Base-by-base conservation (phyloP, 2,329 filamentous ascomycete species). In the Aspergillus puulaauensis region DNA sequence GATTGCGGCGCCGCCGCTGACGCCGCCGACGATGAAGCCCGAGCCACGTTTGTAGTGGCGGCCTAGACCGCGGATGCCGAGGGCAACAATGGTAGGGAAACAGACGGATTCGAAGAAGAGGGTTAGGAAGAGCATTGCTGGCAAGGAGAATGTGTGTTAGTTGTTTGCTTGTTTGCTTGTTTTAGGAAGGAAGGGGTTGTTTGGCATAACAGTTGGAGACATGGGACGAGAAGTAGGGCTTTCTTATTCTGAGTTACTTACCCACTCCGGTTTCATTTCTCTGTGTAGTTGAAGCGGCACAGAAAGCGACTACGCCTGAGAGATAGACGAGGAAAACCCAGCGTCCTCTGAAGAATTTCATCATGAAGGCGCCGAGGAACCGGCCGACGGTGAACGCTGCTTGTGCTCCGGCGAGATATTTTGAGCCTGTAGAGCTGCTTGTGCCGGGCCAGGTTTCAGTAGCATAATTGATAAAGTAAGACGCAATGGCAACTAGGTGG, bases 41-140 rank as follows among this genome's bases (percentile, higher is more conserved):
- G 86, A 87, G 1, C 90, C 90, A 59, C 89, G 83, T 79, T 93
- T 92, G 37, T 87, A 90, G 75, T 93, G 87, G 17, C 86, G 83
- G 6, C 90, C 90, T 1, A 92, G 80, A 2, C 89, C 89, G 21
- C 90, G 85, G 58, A 96, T 86, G 3, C 89, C 90, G 12, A 95
- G 82, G 3, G 90, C 86, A 64, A 92, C 91, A 59, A 95, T 87
- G 2, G 93, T 86, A 0, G 92, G 91, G 80, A 90, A 96, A 65
- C 91, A 85, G 52, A 91, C 90, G 0, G 88, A 90, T 72, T 93
- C 90, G 68, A 90, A 91, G 73, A 96, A 91, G 63, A 91, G 87
- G 62, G 90, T 89, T 27, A 93, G 66, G 40, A 87, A 79, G 2
- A 90, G 77, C 62, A 90, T 87, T 21, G 70, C 72, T 73, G 6